These are phyloP conservation scores for Striga asiatica DNA, from an alignment of 257 asterid species.

Conservation along the genomic window DNA sequence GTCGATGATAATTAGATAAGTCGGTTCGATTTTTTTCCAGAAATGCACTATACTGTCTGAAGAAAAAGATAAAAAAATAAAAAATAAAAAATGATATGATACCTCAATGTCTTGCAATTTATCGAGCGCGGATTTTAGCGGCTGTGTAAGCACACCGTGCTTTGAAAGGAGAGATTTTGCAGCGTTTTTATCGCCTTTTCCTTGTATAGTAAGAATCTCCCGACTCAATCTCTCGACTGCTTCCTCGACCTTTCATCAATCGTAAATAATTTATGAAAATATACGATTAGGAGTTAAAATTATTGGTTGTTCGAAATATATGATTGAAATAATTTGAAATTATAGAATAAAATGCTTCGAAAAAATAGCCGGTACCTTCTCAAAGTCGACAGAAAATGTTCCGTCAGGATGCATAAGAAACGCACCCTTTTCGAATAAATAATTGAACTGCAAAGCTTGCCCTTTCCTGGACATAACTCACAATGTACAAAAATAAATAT, in stretches of 20 bases:
- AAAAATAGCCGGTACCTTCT: too few species aligned
- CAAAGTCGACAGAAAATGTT: constrained; percentile 68
- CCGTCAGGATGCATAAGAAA: constrained; percentile 45
- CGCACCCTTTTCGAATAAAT: constrained; percentile 72
- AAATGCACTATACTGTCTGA: not conserved
- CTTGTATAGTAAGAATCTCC: constrained; percentile 82
- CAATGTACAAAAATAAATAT: not conserved
- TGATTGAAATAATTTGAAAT: not conserved
- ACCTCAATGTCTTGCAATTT: constrained; percentile 68
- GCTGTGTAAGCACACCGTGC: constrained; percentile 42
- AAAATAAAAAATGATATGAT: too few species aligned
- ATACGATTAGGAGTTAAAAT: too few species aligned
- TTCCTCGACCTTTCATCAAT: constrained; percentile 53
- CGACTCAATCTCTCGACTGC: constrained; percentile 79
- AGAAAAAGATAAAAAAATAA: not conserved
- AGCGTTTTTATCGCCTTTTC: constrained; percentile 72
- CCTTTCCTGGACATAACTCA: constrained; percentile 57
- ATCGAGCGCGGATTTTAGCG: constrained; percentile 53
- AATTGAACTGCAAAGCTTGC: constrained; percentile 89
- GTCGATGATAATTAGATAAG: too few species aligned
- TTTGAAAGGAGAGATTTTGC: constrained; percentile 54
- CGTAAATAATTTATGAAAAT: too few species aligned
- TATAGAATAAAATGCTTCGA: too few species aligned
- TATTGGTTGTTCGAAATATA: not conserved
- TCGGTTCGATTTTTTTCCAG: not conserved